Evolutionary conservation across 2,329 filamentous ascomycete species (phyloP).

Genomic region (Chlorencoelia australis): DNA sequence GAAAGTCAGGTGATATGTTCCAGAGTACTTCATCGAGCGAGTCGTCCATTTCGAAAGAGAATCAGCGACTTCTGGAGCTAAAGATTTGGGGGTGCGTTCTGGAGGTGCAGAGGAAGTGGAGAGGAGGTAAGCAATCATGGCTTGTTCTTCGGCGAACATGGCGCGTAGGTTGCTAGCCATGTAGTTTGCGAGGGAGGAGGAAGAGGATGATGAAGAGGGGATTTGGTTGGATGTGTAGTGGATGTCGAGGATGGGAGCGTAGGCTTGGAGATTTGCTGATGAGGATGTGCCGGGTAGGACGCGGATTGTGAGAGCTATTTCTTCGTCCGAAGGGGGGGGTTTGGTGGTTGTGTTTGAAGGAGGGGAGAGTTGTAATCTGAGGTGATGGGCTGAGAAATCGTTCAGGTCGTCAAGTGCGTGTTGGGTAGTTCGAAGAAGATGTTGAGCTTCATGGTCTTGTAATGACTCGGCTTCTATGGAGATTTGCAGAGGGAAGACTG

Average conservation of each 20-base stretch:
- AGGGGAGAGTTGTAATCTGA: conserved; percentile 59
- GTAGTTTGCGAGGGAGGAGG: conserved; percentile 61
- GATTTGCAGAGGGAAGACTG: conserved; percentile 79
- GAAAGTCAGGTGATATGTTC: conserved; percentile 91
- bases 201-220: conserved; percentile 60
- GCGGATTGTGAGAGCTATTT: conserved; percentile 59
- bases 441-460: conserved; percentile 55
- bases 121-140: conserved; percentile 68
- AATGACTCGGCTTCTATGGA: conserved; percentile 61
- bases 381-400: conserved; percentile 74
- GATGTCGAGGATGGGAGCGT: conserved; percentile 63
- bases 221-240: conserved; percentile 63
- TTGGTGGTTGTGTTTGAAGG: conserved; percentile 15
- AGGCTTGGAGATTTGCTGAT: conserved; percentile 55
- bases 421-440: conserved; percentile 72
- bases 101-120: conserved; percentile 46
- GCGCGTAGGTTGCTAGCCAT: conserved; percentile 68
- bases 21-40: conserved; percentile 79
- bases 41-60: conserved; percentile 62
- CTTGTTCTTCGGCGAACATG: conserved; percentile 80
- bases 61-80: conserved; percentile 43
- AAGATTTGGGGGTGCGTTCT: conserved; percentile 35
- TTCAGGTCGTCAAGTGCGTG: conserved; percentile 78
- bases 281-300: conserved; percentile 54
- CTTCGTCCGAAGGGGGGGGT: conserved; percentile 31